phyloP scores from a whole-genome alignment of 192 early-diverging fungal species.

The Mortierella alpina region DNA sequence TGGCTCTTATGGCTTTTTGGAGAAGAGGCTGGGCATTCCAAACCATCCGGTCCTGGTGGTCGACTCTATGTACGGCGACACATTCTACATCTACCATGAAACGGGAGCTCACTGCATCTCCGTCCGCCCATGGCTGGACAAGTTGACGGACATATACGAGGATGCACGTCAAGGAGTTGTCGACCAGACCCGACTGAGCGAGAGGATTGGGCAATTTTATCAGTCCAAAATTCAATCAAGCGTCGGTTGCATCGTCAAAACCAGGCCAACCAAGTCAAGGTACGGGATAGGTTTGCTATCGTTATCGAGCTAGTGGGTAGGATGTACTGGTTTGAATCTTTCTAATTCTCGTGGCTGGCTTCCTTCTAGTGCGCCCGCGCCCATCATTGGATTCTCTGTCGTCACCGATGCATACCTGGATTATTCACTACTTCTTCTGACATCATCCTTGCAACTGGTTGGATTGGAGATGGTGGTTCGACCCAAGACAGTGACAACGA shows the following conservation, averaged over 20 bases:
- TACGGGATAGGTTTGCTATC: constrained; percentile 2
- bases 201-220: constrained; percentile 20
- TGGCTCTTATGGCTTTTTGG: constrained; percentile 24
- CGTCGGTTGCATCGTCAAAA: constrained; percentile 27
- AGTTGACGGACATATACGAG: constrained; percentile 45
- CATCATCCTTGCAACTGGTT: constrained; percentile 64
- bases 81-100: constrained; percentile 77
- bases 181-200: constrained; percentile 5
- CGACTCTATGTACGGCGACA: constrained; percentile 70
- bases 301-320: constrained; percentile 5
- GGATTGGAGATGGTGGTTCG: constrained; percentile 59
- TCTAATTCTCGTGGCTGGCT: not conserved
- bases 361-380: constrained; percentile 49
- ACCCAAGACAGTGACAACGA: constrained; percentile 14
- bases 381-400: constrained; percentile 68
- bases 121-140: constrained; percentile 65
- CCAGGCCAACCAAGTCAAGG: constrained; percentile 37
- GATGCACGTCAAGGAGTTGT: constrained; percentile 6
- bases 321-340: not conserved
- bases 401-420: constrained; percentile 76
- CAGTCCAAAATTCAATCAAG: constrained; percentile 26
- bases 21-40: constrained; percentile 56
- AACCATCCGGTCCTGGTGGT: constrained; percentile 62
- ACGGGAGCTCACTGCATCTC: constrained; percentile 76
- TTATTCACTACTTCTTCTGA: constrained; percentile 73